A percentile compares a stretch with the other conserved stretches of the same genome.
phyloP scores from a whole-genome alignment of 78 protist genomes.

The Isochrysis galbana region DNA sequence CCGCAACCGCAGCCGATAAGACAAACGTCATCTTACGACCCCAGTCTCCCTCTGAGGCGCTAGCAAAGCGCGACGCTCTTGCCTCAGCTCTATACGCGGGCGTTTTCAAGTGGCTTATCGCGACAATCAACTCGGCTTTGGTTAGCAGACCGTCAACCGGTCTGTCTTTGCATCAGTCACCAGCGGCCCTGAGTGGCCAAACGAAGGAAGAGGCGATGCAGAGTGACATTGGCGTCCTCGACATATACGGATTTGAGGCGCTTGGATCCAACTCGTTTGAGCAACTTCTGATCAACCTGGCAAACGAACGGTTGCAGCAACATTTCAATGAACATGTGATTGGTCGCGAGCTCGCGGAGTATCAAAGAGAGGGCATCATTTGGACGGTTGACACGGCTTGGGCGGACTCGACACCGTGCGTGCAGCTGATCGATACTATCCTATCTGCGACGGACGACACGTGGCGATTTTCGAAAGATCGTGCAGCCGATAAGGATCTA shows the following conservation, averaged over 20 bases:
- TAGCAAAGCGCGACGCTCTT: conserved; percentile 30
- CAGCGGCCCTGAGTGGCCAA: too few species aligned
- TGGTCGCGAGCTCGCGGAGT: conserved; percentile 67
- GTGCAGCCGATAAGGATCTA: not conserved
- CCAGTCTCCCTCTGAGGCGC: not conserved
- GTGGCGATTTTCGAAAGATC: not conserved
- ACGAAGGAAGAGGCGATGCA: not conserved
- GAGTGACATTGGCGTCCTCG: conserved; percentile 59
- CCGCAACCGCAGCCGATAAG: too few species aligned
- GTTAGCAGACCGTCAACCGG: not conserved
- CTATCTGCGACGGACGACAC: not conserved
- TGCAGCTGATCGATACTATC: not conserved
- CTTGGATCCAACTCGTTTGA: conserved; percentile 88
- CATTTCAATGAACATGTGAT: conserved; percentile 96
- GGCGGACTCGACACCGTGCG: not conserved
- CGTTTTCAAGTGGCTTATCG: conserved; percentile 17
- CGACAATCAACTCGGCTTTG: not conserved
- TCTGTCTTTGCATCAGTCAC: too few species aligned
- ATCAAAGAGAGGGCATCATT: conserved; percentile 83
- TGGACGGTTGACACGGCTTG: conserved; percentile 78
- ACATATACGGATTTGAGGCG: conserved; percentile 94
- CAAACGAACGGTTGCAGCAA: conserved; percentile 97
- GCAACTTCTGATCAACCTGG: conserved; percentile 94
- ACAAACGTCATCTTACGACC: not conserved
- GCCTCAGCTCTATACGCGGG: conserved; percentile 11